Base-by-base conservation (phyloP, 2,329 filamentous ascomycete species). In the Xylaria sp. region DNA sequence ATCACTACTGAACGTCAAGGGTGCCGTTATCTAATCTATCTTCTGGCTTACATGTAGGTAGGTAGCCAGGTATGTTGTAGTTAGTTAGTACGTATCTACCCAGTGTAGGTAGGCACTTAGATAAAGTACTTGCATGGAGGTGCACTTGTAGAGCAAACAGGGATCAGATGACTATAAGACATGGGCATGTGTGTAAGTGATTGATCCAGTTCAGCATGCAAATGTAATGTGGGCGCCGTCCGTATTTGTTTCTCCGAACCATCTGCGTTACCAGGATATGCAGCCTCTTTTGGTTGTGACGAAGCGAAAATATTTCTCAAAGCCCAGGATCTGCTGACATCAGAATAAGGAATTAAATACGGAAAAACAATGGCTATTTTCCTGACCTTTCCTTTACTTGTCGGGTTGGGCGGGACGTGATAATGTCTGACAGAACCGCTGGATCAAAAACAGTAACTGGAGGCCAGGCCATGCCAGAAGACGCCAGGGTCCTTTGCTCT, bases 101-200 rank as follows among this genome's bases (percentile, higher is more conserved):
- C 33, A 56, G 15, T 38, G 36, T 13, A 38, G 26, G 36, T 13
- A 38, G 26, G 38, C 54, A 61, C 13, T 10, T 40, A 7, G 7
- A 20, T 17, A 40, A 59, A n/a, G 17, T 54, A 20, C 26, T 13
- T 57, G n/a, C 7, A 10, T 53, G 15, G 9, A 53, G 26, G 26
- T 31, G 48, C 15, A 31, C 15, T 31, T 11, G 23, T 13, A 51
- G 48, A 53, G 28, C 31, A 56, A 56, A 38, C 51, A n/a, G 54
- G 11, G 36, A 49, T 64, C 61, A 64, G 61, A 64, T 58, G 53
- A 64, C 61, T 28, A 31, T 23, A 36, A 58, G 59, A 54, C 59
- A 62, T 62, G 59, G 59, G 49, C 23, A 31, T 26, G 20, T 59
- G 42, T 40, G 53, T 57, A 62, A 54, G 49, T 51, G 7, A 42